Evolutionary conservation across 2,329 filamentous ascomycete species (phyloP), one percentile per base, ranked within the genome.

Genomic region (Emericellopsis cladophorae): DNA sequence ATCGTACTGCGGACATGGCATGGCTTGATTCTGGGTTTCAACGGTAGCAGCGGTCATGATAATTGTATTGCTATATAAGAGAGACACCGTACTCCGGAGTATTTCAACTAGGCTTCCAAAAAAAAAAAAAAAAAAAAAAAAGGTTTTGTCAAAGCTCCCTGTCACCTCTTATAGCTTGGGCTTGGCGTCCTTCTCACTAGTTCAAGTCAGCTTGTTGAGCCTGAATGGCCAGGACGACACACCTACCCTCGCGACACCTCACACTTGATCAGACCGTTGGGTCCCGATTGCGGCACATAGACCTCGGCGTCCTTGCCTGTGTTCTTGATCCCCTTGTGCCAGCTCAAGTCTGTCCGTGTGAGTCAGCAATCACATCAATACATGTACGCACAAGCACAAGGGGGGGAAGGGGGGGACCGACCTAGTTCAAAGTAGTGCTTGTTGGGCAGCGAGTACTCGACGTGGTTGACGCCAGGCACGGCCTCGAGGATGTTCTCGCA

Each of bases 381-480:
- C 16, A n/a, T n/a, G n/a, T n/a, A n/a, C n/a, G n/a, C n/a, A n/a
- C n/a, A n/a, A n/a, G n/a, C n/a, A n/a, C 16, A 18, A 1, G 16
- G 6, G 11, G 31, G 31, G 37, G 15, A 10, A 24, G 8, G 15
- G 22, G 15, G 34, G 22, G 43, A 69, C 81, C 66, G 67, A 87
- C 79, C 84, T 61, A 96, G 81, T 64, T 96, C 90, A 57, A 96
- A 96, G 67, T 95, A 96, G 66, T 98, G 92, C 70, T 95, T 96
- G 71, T 98, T 98, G 10, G 92, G 92, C 54, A 98, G 71, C 8
- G 81, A 72, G 59, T 95, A 96, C 52, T 82, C 76, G 34, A 92
- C 85, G 18, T 72, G 70, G 36, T 81, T 75, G 18, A 88, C 74
- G 47, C 80, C 69, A 12, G 87, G 82, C 21, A 80, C 84, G 18